Conservation (phyloP, 768 basidiomycete species). For the Mycena vulgaris region DNA sequence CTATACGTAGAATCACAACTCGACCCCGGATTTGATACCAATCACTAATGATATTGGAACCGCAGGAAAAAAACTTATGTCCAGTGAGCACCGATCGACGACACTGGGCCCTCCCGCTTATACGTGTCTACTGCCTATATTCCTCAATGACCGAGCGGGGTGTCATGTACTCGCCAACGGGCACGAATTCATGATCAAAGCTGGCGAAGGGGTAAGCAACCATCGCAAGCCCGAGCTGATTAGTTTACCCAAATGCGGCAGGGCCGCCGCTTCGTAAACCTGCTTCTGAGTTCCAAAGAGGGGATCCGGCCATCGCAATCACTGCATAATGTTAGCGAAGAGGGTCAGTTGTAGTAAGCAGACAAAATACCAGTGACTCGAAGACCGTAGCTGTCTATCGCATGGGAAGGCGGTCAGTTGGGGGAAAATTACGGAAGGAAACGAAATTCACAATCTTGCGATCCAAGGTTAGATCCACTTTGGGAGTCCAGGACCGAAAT, state of each 20-base stretch:
- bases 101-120: too few species aligned
- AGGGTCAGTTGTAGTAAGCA: conserved; percentile 29
- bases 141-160: conserved; percentile 65
- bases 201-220: conserved; percentile 33
- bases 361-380: conserved; percentile 67
- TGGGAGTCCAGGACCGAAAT: conserved; percentile 76
- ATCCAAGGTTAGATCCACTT: conserved; percentile 73
- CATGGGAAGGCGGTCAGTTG: neutral
- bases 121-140: conserved; percentile 44
- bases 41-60: too few species aligned
- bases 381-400: conserved; percentile 65
- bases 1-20: too few species aligned
- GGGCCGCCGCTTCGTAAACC: conserved; percentile 70
- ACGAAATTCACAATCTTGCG: conserved; percentile 59
- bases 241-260: conserved; percentile 63
- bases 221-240: too few species aligned
- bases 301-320: conserved; percentile 60
- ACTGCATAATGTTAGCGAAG: conserved; percentile 37
- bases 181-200: conserved; percentile 51
- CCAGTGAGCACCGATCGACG: too few species aligned
- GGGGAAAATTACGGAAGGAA: too few species aligned
- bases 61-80: too few species aligned
- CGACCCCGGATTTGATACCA: too few species aligned
- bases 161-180: conserved; percentile 58
- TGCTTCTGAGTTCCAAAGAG: conserved; percentile 66